Conservation (phyloP, 2,329 filamentous ascomycete species). For the Ascochyta viciae-villosae region DNA sequence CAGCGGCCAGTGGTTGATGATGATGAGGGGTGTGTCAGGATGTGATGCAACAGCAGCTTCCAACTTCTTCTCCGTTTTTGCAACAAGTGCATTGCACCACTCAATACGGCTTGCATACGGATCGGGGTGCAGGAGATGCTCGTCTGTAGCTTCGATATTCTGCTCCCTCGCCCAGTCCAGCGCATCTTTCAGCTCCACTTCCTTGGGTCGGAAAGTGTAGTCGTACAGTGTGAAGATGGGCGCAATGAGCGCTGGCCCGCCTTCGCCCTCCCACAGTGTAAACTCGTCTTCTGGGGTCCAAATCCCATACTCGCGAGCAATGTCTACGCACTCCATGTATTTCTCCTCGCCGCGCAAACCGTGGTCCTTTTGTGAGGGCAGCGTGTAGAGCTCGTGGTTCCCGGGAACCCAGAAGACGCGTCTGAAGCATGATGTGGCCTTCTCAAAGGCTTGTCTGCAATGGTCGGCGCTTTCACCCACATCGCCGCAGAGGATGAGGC, state of each 20-base stretch:
- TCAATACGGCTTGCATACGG: constrained; percentile 54
- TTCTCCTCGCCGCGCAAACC: constrained; percentile 59
- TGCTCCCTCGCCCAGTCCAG: constrained; percentile 56
- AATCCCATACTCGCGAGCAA: constrained; percentile 61
- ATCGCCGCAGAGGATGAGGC: constrained; percentile 56
- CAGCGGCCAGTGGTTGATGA: constrained; percentile 57
- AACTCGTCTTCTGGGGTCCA: constrained; percentile 65
- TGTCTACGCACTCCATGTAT: constrained; percentile 62
- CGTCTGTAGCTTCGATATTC: constrained; percentile 56
- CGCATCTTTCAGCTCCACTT: constrained; percentile 58
- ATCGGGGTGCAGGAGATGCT: constrained; percentile 55
- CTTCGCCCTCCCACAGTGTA: constrained; percentile 61
- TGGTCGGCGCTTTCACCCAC: constrained; percentile 47
- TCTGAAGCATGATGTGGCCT: constrained; percentile 52
- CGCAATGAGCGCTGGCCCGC: constrained; percentile 58
- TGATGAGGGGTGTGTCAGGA: constrained; percentile 49
- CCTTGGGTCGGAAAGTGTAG: constrained; percentile 62
- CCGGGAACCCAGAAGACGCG: constrained; percentile 64
- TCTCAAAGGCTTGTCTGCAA: constrained; percentile 44
- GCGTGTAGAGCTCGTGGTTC: constrained; percentile 65
- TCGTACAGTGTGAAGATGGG: constrained; percentile 68
- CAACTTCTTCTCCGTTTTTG: constrained; percentile 52
- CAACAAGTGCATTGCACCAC: constrained; percentile 54
- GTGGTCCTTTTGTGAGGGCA: constrained; percentile 50
- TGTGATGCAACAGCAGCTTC: constrained; percentile 38